phyloP scores from a whole-genome alignment of 345 rosid genomes.

The Eucalyptus sp. region DNA sequence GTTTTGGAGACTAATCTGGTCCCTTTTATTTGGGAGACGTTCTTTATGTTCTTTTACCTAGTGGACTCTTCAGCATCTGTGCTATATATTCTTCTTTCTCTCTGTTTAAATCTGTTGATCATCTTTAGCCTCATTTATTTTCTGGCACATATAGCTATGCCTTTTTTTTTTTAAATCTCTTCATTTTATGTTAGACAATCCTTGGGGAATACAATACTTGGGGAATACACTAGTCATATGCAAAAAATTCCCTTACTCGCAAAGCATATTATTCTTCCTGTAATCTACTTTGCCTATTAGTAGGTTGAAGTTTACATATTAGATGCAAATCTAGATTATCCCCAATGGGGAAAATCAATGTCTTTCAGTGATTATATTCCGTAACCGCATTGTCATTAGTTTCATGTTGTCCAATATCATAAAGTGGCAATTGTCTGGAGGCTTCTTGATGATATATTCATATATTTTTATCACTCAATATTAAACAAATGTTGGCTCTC shows the following conservation, averaged over 20 bases:
- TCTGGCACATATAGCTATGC: not conserved
- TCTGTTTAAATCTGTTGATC: not conserved
- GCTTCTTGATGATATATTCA: not conserved
- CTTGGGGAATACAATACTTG: not conserved
- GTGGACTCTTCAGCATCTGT: not conserved
- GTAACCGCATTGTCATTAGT: not conserved
- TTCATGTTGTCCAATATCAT: not conserved
- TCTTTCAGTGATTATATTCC: not conserved
- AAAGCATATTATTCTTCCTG: not conserved
- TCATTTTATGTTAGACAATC: not conserved
- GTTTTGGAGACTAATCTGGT: not conserved
- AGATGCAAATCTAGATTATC: not conserved
- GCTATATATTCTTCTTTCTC: not conserved
- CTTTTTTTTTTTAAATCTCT: not conserved
- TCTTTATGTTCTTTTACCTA: not conserved
- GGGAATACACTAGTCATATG: not conserved
- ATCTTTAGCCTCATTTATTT: not conserved
- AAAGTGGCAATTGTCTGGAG: not conserved
- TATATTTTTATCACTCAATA: not conserved
- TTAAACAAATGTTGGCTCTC: not conserved
- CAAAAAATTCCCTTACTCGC: not conserved
- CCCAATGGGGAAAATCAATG: not conserved
- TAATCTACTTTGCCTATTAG: not conserved
- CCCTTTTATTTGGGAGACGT: not conserved
- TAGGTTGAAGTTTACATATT: not conserved